Conservation (phyloP, 2,329 filamentous ascomycete genomes). For the Diplodia sapinea region DNA sequence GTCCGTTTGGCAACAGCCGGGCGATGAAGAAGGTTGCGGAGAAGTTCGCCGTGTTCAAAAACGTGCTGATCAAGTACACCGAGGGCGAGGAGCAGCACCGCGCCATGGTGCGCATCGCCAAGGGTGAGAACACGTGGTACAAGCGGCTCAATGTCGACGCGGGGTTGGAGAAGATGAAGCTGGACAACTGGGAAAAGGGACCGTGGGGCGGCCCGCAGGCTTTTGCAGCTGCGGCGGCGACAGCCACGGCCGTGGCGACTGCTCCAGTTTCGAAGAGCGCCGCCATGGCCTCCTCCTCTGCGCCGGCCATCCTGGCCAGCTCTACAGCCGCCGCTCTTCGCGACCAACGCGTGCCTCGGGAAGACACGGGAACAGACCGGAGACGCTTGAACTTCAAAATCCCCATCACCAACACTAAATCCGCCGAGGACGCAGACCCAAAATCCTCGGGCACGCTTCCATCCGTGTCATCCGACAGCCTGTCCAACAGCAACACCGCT, state of each 20-base stretch:
- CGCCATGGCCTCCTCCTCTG: not conserved
- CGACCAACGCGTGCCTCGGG: not conserved
- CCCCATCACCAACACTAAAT: not conserved
- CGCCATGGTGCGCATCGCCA: constrained; percentile 54
- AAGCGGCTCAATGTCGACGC: constrained; percentile 56
- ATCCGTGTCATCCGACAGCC: not conserved
- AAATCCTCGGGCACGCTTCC: not conserved
- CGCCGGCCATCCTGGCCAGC: not conserved
- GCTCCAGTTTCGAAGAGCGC: not conserved
- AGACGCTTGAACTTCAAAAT: not conserved
- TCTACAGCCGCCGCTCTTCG: not conserved
- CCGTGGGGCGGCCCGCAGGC: constrained; percentile 44
- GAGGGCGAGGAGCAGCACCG: constrained; percentile 57
- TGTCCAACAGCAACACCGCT: not conserved
- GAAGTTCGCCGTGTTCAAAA: constrained; percentile 57
- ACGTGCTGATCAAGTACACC: constrained; percentile 59
- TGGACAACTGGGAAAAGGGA: constrained; percentile 56
- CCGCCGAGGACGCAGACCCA: not conserved
- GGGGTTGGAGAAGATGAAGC: constrained; percentile 53
- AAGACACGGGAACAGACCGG: not conserved
- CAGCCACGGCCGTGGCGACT: constrained; percentile 35
- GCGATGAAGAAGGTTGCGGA: constrained; percentile 54
- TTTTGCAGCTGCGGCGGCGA: constrained; percentile 32
- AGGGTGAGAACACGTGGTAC: constrained; percentile 58
- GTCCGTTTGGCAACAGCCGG: constrained; percentile 50